phyloP scores from a whole-genome alignment of 345 rosid genomes.

The Pugionium cornutum region DNA sequence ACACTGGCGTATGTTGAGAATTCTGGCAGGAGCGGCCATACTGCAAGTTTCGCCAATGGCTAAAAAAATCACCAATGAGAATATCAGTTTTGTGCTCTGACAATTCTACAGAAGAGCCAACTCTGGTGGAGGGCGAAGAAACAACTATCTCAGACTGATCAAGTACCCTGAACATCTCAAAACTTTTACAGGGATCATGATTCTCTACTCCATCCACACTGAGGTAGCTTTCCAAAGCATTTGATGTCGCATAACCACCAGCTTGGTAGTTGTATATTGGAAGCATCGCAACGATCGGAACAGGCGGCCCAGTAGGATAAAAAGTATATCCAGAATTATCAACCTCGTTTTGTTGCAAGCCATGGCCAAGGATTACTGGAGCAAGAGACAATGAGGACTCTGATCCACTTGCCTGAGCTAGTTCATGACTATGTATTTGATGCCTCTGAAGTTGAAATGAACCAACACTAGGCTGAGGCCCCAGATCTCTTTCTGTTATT shows the following conservation, averaged over 20 bases:
- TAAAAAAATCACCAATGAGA: conserved; percentile 75
- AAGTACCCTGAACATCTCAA: conserved; percentile 54
- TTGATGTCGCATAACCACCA: conserved; percentile 53
- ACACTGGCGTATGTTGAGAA: conserved; percentile 44
- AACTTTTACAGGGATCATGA: conserved; percentile 56
- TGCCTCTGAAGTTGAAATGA: conserved; percentile 59
- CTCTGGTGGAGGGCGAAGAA: conserved; percentile 49
- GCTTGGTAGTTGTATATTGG: conserved; percentile 54
- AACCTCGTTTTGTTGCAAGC: conserved; percentile 55
- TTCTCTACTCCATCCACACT: conserved; percentile 54
- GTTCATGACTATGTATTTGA: conserved; percentile 64
- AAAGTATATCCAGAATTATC: conserved; percentile 68
- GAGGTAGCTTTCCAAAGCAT: conserved; percentile 57
- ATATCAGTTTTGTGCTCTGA: conserved; percentile 64
- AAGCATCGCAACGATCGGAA: conserved; percentile 71
- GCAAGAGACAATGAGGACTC: conserved; percentile 59
- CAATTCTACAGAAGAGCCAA: conserved; percentile 50
- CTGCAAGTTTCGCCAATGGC: conserved; percentile 93
- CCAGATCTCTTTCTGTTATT: conserved; percentile 53
- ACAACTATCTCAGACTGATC: conserved; percentile 58
- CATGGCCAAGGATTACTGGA: conserved; percentile 61
- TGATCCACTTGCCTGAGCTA: conserved; percentile 63
- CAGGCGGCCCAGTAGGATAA: conserved; percentile 77
- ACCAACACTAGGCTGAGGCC: conserved; percentile 47
- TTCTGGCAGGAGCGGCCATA: conserved; percentile 82